phyloP scores from a whole-genome alignment of 2,329 filamentous ascomycete species.

The Fusarium penzigii region DNA sequence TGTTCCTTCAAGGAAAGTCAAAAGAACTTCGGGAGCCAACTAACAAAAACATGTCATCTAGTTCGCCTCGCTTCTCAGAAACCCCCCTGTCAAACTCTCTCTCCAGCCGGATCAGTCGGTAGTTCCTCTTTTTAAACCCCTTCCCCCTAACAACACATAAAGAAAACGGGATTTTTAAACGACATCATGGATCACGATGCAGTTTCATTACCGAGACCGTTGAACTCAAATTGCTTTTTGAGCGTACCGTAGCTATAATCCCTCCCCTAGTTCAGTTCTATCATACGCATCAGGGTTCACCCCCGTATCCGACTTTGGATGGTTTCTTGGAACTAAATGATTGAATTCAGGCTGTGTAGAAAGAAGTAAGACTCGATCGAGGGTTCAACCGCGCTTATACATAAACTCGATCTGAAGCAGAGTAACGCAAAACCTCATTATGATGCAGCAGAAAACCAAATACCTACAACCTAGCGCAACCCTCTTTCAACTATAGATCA shows the following conservation, averaged over 20 bases:
- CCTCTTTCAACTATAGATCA: slow-evolving; percentile 2
- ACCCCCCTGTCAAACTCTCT: background rate
- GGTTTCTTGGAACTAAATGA: background rate
- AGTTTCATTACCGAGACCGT: background rate
- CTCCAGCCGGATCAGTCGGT: background rate
- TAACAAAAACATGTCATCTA: background rate
- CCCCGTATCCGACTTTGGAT: background rate
- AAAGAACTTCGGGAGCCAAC: too few species aligned
- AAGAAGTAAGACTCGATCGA: background rate
- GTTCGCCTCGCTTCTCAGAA: background rate
- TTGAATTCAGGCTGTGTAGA: too few species aligned
- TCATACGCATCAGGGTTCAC: background rate
- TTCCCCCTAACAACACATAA: background rate
- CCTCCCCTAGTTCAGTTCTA: background rate
- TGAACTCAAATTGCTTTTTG: background rate
- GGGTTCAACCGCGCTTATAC: background rate
- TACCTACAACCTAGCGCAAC: background rate
- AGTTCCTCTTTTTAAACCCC: background rate
- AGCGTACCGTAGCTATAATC: background rate
- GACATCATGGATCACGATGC: background rate
- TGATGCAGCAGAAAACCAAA: background rate
- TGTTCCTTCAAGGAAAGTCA: too few species aligned
- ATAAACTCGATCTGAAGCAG: background rate
- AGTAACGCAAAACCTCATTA: background rate
- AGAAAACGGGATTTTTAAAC: background rate